These are phyloP conservation scores for Chlorella sorokiniana DNA, from an alignment of 139 green algal genomes.

Conservation along the genomic window DNA sequence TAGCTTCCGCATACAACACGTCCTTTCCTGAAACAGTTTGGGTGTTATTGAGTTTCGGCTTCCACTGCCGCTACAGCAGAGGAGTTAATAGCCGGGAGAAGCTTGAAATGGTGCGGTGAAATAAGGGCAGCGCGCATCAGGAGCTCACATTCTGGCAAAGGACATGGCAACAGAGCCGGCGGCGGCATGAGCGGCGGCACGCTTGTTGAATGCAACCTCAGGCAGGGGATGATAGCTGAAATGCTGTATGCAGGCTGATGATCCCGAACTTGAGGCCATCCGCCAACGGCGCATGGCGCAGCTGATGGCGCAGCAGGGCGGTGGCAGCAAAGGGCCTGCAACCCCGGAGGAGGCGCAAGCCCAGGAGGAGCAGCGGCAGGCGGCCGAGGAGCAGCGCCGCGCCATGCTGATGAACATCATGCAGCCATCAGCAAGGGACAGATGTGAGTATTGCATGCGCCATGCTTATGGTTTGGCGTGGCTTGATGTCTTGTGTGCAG, in stretches of 20 bases:
- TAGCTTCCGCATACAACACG: too few species aligned
- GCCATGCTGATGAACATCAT: slow-evolving; percentile 81
- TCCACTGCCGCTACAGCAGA: too few species aligned
- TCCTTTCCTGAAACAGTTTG: too few species aligned
- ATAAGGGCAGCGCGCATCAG: too few species aligned
- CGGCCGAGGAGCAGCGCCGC: slow-evolving; percentile 77
- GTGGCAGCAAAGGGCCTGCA: background rate
- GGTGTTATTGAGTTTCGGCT: too few species aligned
- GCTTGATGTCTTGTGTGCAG: background rate
- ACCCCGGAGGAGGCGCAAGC: slow-evolving; percentile 36
- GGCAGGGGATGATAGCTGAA: too few species aligned
- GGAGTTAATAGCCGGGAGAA: too few species aligned
- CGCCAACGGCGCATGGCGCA: slow-evolving; percentile 82
- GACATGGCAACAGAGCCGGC: too few species aligned
- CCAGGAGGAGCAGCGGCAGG: slow-evolving; percentile 45
- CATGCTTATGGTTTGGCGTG: background rate
- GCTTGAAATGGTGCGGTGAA: too few species aligned
- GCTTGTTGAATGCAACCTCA: too few species aligned
- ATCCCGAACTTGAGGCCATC: slow-evolving; percentile 85
- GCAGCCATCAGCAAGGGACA: slow-evolving; percentile 73
- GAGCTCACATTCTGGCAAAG: too few species aligned
- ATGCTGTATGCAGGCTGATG: slow-evolving; percentile 47
- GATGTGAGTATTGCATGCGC: slow-evolving; percentile 63
- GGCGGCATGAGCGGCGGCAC: too few species aligned
- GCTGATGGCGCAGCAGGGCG: slow-evolving; percentile 71